Base-by-base conservation (phyloP, 2,329 filamentous ascomycete genomes). In the Chaetomium strumarium region DNA sequence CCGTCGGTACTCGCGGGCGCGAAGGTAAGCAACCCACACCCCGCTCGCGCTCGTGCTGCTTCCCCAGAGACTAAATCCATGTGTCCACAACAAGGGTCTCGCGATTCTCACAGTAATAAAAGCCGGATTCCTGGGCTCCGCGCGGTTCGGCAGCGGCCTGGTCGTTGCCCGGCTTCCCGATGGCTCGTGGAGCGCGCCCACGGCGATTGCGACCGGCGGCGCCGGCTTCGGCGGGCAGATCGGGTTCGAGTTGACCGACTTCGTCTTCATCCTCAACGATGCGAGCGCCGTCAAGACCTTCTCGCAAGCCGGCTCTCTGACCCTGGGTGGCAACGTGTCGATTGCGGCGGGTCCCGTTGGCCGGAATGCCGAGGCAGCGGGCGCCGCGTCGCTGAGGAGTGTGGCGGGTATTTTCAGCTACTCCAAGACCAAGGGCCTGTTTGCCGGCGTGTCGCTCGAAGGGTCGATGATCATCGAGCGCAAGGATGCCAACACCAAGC, bases 211-310 rank as follows among this genome's bases (percentile, higher is more conserved):
- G 48, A 90, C 87, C 1, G 83, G 86, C 29, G 89, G 89, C 60
- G 89, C 85, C 50, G 89, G 88, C 20, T 88, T 95, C 59, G 88
- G 88, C 60, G 88, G 88, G 38, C 88, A 93, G 72, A 89, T 95
- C 64, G 88, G 88, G 34, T 88, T 92, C 69, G 89, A 95, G 70
- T 71, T 95, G 56, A 93, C 89, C 54, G 89, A 93, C 68, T 99
- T 99, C 67, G 93, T 99, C 67, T 97, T 99, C 72, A 96, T 99
- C 60, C 83, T 99, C 59, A 99, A 99, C 72, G 92, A 99, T 66
- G 76, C 84, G 39, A 82, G 77, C 53, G 92, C 93, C 41, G 92
- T 99, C 60, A 89, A 89, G 69, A 91, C 92, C 9, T 97, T 99
- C 70, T 90, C 91, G 6, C 92, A 97, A 70, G 84, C 86, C 37